phyloP scores from a whole-genome alignment of 805 yeast species.

The Saccharomycopsis javanensis region DNA sequence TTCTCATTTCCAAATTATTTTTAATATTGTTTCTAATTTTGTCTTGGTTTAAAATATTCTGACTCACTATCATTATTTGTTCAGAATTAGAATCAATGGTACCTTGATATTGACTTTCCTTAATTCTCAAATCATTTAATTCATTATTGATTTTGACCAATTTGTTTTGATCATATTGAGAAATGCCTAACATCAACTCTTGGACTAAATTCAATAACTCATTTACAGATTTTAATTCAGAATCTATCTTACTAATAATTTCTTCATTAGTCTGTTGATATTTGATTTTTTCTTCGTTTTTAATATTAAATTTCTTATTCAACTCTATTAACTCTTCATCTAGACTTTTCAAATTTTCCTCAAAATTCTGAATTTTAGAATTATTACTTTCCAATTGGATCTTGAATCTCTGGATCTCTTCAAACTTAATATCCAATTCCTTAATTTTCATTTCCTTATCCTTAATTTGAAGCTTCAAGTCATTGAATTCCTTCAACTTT shows the following conservation, averaged over 20 bases:
- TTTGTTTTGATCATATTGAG: not conserved
- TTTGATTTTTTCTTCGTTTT: not conserved
- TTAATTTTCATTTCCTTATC: constrained; percentile 45
- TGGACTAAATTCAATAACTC: not conserved
- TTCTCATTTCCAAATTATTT: constrained; percentile 18
- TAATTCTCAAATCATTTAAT: constrained; percentile 5
- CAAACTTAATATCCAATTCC: constrained; percentile 40
- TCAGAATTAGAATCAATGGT: not conserved
- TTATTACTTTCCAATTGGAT: constrained; percentile 31
- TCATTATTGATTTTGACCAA: not conserved
- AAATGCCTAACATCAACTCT: not conserved
- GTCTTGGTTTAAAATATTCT: constrained; percentile 15
- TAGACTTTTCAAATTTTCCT: constrained; percentile 15
- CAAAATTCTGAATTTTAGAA: constrained; percentile 23
- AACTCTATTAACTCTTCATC: constrained; percentile 3
- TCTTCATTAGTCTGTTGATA: not conserved
- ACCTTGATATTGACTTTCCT: not conserved
- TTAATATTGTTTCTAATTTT: constrained; percentile 12
- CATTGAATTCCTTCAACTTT: constrained; percentile 33
- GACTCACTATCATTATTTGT: not conserved
- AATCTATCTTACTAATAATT: not conserved
- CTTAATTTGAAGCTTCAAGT: constrained; percentile 40
- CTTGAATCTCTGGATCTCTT: constrained; percentile 36
- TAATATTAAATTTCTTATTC: not conserved
- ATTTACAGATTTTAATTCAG: not conserved